Conservation (phyloP, 441 rosid genomes). For the Croton setiger region DNA sequence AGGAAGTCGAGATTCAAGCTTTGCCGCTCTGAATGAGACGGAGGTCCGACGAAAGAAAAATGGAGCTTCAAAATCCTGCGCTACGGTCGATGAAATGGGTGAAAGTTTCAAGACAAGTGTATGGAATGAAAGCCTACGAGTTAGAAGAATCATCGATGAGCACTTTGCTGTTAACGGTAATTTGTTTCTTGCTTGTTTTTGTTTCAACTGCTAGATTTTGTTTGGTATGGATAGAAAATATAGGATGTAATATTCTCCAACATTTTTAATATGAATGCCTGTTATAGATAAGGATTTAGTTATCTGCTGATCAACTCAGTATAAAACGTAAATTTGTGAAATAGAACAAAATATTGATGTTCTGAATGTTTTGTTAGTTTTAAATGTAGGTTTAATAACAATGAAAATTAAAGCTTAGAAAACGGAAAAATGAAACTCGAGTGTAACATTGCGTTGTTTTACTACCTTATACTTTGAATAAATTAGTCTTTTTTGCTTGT, state of each 20-base stretch:
- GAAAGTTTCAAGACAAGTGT: conserved; percentile 41
- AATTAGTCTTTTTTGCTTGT: no score
- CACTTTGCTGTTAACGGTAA: conserved; percentile 67
- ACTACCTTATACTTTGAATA: no score
- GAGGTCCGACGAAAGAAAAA: neutral
- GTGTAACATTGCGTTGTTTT: neutral
- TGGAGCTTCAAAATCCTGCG: conserved; percentile 42
- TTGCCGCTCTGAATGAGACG: neutral
- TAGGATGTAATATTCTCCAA: neutral
- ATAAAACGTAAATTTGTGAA: neutral
- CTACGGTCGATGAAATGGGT: conserved; percentile 95
- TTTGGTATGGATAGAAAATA: neutral
- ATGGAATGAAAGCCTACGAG: conserved; percentile 55
- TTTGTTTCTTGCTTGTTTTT: neutral
- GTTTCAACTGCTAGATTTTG: neutral
- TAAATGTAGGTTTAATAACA: neutral
- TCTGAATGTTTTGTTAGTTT: neutral
- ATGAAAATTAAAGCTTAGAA: neutral
- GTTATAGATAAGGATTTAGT: neutral
- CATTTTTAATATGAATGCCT: neutral
- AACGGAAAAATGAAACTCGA: neutral
- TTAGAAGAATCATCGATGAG: conserved; percentile 49
- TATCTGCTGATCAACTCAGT: neutral
- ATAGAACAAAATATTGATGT: neutral
- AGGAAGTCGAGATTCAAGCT: neutral